Evolutionary conservation across 2,329 filamentous ascomycete genomes (phyloP), one percentile per base, ranked within the genome.

Genomic region (Trichophaea hybrida): DNA sequence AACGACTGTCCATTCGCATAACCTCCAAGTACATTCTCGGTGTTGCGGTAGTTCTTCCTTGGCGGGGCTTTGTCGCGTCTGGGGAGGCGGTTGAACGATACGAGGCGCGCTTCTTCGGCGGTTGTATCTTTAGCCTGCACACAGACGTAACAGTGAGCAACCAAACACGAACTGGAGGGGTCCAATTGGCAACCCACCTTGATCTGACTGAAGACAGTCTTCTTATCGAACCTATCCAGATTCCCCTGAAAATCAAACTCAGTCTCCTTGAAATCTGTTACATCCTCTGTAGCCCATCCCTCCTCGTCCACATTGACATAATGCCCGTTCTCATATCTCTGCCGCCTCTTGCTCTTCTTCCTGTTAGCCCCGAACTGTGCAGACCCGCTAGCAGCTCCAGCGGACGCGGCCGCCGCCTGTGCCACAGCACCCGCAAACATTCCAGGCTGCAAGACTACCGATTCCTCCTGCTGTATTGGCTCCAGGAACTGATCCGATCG

Each of bases 251-350:
- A 97, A 72, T 97, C 91, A 68, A 97, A 97, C 62, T 97, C 93
- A 8, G 86, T 80, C 70, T 94, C 91, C 73, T 91, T 87, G 24
- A 93, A 87, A 70, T 97, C 93, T 0, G 88, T 96, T 24, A 91
- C 90, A 69, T 97, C 91, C 70, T 96, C 93, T 0, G 91, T 96
- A 3, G 88, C 89, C 90, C 91, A 97, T 2, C 88, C 91, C 70
- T 88, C 94, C 48, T 88, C 80, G 62, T 76, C 74, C 37, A 69
- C 64, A 24, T 24, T 24, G 66, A 73, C 73, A 65, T 72, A 69
- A 72, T 72, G 68, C 62, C 57, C 61, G 7, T 59, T 58, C 38
- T 63, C 61, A 37, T 61, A 59, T 6, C 57, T 51, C 13, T 63
- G 52, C 12, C 52, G 57, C 10, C 57, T 44, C 74, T 75, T 64